Evolutionary conservation across 305 asterid species (phyloP).

Genomic region (Fraxinus floribunda): DNA sequence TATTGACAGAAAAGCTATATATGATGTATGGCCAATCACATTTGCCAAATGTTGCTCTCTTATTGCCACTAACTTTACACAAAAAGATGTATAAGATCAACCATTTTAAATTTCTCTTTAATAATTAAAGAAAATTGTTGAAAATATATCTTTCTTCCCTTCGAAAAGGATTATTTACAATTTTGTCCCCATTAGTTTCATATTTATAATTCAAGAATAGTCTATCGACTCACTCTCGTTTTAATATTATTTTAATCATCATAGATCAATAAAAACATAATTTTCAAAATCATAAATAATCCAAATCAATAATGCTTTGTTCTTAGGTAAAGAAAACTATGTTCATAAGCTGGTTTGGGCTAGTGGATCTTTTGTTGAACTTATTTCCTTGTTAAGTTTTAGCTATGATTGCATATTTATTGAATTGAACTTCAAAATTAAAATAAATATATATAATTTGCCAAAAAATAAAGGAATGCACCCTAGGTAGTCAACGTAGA

Average conservation of each 20-base stretch:
- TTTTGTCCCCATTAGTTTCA: background rate
- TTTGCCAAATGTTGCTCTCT: conserved; percentile 14
- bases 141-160: background rate
- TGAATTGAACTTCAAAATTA: background rate
- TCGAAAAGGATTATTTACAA: background rate
- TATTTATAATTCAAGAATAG: background rate
- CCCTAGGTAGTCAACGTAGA: background rate
- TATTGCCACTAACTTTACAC: background rate
- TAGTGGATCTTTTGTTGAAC: background rate
- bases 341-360: background rate
- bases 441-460: no score
- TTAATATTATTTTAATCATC: background rate
- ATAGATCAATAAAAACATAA: no score
- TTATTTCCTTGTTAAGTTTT: background rate
- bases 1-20: background rate
- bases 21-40: conserved; percentile 6
- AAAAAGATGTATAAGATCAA: background rate
- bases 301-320: no score
- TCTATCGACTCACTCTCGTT: background rate
- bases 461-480: background rate
- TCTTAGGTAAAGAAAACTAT: background rate
- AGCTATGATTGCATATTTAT: background rate
- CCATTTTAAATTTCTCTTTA: background rate
- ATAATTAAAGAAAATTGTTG: background rate
- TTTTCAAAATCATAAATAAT: background rate